phyloP scores from a whole-genome alignment of 805 yeast species.

The Ogataea paradorogensis region DNA sequence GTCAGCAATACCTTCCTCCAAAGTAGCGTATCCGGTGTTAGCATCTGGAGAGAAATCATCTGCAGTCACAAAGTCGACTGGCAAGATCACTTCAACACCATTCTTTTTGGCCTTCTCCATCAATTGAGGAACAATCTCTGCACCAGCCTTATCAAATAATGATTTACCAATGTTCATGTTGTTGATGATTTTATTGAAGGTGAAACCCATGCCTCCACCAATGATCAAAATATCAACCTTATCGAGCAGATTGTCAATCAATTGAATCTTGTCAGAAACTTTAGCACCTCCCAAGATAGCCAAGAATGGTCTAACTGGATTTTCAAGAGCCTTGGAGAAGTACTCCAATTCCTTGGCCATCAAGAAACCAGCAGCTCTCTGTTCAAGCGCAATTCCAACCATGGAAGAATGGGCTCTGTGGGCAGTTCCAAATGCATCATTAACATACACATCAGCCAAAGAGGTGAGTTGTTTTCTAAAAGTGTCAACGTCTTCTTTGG shows the following conservation, averaged over 20 bases:
- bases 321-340: constrained; percentile 97
- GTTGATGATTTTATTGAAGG: constrained; percentile 92
- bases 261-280: constrained; percentile 97
- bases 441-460: constrained; percentile 94
- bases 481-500: constrained; percentile 72
- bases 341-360: constrained; percentile 95
- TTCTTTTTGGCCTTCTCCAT: constrained; percentile 95
- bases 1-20: constrained; percentile 90
- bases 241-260: constrained; percentile 94
- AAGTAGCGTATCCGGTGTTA: constrained; percentile 75
- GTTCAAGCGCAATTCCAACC: constrained; percentile 95
- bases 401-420: constrained; percentile 99
- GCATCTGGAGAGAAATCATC: constrained; percentile 94
- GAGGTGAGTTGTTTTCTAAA: constrained; percentile 90
- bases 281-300: constrained; percentile 99
- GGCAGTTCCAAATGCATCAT: constrained; percentile 99
- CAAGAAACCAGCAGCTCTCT: constrained; percentile 98
- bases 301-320: constrained; percentile 96
- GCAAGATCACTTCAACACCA: constrained; percentile 89
- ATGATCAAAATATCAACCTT: constrained; percentile 92
- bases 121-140: constrained; percentile 89
- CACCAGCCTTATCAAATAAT: constrained; percentile 88
- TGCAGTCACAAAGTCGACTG: constrained; percentile 94
- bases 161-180: constrained; percentile 88
- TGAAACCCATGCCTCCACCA: constrained; percentile 99